A percentile compares a stretch with the other conserved stretches of the same genome.
These are phyloP conservation scores for Tricholoma furcatifolium DNA, from an alignment of 768 basidiomycete species.

Conservation along the genomic window DNA sequence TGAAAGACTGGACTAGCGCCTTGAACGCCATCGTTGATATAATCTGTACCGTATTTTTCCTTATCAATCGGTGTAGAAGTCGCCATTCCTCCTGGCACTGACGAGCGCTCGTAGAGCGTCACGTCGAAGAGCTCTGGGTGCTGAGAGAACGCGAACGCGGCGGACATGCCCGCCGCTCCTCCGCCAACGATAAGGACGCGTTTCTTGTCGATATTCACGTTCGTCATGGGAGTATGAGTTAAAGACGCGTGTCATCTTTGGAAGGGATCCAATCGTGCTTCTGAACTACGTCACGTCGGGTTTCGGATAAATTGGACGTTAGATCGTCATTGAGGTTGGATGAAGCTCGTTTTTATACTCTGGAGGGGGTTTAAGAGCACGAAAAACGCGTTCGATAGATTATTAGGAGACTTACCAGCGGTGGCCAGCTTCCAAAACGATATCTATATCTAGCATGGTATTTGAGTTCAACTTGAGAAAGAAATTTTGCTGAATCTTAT, in stretches of 20 bases:
- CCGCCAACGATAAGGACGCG: constrained; percentile 30
- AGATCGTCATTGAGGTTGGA: too few relatives aligned
- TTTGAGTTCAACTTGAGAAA: too few relatives aligned
- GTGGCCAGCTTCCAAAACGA: too few relatives aligned
- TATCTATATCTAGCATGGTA: too few relatives aligned
- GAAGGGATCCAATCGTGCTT: constrained; percentile 1
- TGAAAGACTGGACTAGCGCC: constrained; percentile 30
- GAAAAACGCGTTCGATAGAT: too few relatives aligned
- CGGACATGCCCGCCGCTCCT: constrained; percentile 31
- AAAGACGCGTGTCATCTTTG: neutral
- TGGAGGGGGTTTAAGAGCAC: too few relatives aligned
- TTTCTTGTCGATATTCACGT: constrained; percentile 11
- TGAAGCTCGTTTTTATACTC: too few relatives aligned
- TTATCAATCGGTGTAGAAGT: constrained; percentile 26
- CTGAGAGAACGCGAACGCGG: constrained; percentile 30
- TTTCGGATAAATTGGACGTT: too few relatives aligned
- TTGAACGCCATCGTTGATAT: constrained; percentile 33
- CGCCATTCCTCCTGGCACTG: constrained; percentile 28
- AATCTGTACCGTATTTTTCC: constrained; percentile 26
- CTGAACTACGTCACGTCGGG: constrained; percentile 7
- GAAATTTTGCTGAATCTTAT: too few relatives aligned
- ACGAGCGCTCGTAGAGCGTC: constrained; percentile 27
- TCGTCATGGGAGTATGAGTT: constrained; percentile 4
- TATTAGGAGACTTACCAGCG: too few relatives aligned
- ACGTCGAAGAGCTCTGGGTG: constrained; percentile 28